Evolutionary conservation across 345 rosid species (phyloP).

Genomic region (Hibiscus trionum): DNA sequence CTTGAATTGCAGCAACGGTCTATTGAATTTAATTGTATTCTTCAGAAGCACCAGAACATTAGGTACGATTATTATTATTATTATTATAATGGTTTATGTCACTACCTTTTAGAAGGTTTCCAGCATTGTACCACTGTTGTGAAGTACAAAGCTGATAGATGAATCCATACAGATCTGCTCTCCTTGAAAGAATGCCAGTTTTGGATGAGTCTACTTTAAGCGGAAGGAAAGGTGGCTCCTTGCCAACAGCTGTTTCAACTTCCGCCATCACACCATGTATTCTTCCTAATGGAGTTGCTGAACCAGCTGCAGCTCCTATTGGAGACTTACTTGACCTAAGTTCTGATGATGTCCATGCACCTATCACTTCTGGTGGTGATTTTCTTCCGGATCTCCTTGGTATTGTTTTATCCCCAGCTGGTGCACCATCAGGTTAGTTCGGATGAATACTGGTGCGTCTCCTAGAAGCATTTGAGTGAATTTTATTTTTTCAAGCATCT

Average conservation of each 20-base stretch:
- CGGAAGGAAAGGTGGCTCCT: conserved; percentile 76
- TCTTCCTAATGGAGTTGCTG: conserved; percentile 81
- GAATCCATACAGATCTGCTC: conserved; percentile 54
- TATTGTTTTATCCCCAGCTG: conserved; percentile 54
- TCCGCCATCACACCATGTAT: conserved; percentile 47
- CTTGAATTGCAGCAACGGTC: conserved; percentile 99
- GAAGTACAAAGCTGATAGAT: conserved; percentile 19
- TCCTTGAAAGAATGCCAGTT: conserved; percentile 98
- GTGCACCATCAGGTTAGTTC: conserved; percentile 59
- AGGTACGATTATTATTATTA: conserved; percentile 31
- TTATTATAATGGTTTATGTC: background rate
- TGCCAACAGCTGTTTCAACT: conserved; percentile 62
- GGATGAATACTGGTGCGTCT: conserved; percentile 1
- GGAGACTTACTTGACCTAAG: conserved; percentile 77
- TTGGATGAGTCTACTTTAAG: conserved; percentile 88
- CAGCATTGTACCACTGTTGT: conserved; percentile 5
- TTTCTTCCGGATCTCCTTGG: conserved; percentile 90
- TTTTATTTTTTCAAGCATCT: background rate
- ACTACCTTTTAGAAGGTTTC: conserved; percentile 8
- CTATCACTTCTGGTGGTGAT: conserved; percentile 75
- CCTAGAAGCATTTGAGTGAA: background rate
- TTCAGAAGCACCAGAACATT: conserved; percentile 77
- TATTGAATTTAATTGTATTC: conserved; percentile 75
- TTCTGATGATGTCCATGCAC: conserved; percentile 72
- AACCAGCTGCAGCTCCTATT: conserved; percentile 66